Evolutionary conservation across 228 moss, liverwort and hornwort species (phyloP).

Genomic region (Sphagnum magellanicum): DNA sequence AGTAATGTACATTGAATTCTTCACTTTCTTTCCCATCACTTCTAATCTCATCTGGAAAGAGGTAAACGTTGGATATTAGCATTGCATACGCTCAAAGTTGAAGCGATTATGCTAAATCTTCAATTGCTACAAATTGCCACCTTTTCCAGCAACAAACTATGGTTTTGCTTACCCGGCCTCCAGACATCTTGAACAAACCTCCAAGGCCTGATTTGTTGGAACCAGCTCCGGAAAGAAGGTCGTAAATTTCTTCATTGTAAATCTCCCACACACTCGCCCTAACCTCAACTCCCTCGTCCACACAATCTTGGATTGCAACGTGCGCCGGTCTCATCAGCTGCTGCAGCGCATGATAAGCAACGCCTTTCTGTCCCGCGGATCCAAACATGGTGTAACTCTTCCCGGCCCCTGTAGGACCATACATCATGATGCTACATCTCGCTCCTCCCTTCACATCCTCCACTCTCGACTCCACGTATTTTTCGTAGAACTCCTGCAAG

Average conservation of each 20-base stretch:
- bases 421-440: conserved; percentile 93
- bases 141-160: too few relatives aligned
- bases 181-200: conserved; percentile 40
- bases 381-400: conserved; percentile 98
- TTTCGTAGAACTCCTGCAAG: conserved; percentile 66
- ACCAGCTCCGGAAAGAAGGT: conserved; percentile 57
- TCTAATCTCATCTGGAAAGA: conserved; percentile 68
- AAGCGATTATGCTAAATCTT: too few relatives aligned
- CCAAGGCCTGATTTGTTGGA: conserved; percentile 39
- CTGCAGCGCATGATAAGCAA: conserved; percentile 70
- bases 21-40: conserved; percentile 78
- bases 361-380: conserved; percentile 66
- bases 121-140: too few relatives aligned
- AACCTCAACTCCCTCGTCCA: conserved; percentile 56
- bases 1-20: conserved; percentile 64
- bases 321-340: conserved; percentile 57
- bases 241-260: conserved; percentile 89
- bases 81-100: too few relatives aligned
- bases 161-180: conserved; percentile 24
- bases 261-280: conserved; percentile 91
- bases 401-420: conserved; percentile 88
- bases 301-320: conserved; percentile 5
- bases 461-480: conserved; percentile 76
- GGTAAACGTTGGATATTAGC: neutral
- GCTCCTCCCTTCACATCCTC: conserved; percentile 90